Base-by-base conservation (phyloP, 73 alveolate species). In the Effrenium voratum region DNA sequence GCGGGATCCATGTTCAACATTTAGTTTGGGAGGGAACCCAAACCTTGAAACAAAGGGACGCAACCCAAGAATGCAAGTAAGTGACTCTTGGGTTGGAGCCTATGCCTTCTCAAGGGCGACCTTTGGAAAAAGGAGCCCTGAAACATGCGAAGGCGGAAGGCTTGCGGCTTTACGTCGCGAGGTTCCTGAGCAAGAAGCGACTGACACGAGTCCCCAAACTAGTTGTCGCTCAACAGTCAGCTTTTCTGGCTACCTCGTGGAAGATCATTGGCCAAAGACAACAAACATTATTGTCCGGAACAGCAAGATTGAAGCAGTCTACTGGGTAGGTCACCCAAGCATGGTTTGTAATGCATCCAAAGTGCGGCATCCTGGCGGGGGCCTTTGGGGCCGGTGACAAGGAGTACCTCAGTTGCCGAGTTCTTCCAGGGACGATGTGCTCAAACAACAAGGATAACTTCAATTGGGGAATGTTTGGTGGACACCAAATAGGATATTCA, bases 321-420 rank as follows among this genome's bases (percentile, higher is more conserved):
- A n/a, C n/a, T n/a, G n/a, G n/a, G n/a, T n/a, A n/a, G n/a, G n/a
- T n/a, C n/a, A n/a, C n/a, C n/a, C n/a, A n/a, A n/a, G n/a, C n/a
- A 2, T 32, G 73, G 34, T 36, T 40, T 36, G 40, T 40, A 66
- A 36, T 16, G 32, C 30, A 34, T 63, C 68, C 95, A 32, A 36
- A 68, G 19, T n/a, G 49, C 95, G 6, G 95, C 80, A 43, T 87
- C 95, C 34, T 87, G 95, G 43, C 95, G 95, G 15, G 95, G 95
- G 13, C 95, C 95, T 28, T 47, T 70, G 2, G 95, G 95, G 19
- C 95, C 95, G 8, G 95, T 87, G 32, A 87, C 95, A 13, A 87
- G 85, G 36, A 87, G 85, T 13, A 87, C 95, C 95, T 87, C n/a
- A 16, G 24, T 30, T 38, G n/a, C n/a, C n/a, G n/a, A n/a, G n/a